Conservation (phyloP, 805 yeast genomes). For the Wickerhamiella qilinensis region DNA sequence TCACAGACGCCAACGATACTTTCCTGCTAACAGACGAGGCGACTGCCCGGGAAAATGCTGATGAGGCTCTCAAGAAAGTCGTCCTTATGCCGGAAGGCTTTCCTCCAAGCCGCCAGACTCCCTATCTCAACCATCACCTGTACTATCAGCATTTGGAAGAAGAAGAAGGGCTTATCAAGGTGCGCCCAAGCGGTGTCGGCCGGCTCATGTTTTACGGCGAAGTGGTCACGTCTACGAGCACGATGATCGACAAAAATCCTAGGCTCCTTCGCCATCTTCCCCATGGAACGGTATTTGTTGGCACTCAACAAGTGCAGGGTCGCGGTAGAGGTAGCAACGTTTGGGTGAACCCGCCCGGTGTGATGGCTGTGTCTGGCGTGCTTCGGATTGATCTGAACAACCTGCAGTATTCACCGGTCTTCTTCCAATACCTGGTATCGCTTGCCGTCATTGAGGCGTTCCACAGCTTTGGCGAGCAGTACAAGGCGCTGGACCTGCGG, state of each 20-base stretch:
- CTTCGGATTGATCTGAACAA: slow-evolving; percentile 37
- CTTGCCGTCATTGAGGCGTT: slow-evolving; percentile 73
- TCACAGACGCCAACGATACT: slow-evolving; percentile 40
- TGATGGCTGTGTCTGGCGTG: slow-evolving; percentile 64
- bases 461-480: slow-evolving; percentile 44
- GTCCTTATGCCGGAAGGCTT: slow-evolving; percentile 28
- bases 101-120: slow-evolving; percentile 43
- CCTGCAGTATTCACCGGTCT: slow-evolving; percentile 47
- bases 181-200: slow-evolving; percentile 30
- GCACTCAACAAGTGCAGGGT: slow-evolving; percentile 77
- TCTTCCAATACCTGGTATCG: slow-evolving; percentile 72
- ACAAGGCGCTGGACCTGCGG: slow-evolving; percentile 58
- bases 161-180: slow-evolving; percentile 11
- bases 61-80: slow-evolving; percentile 40
- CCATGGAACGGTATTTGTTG: slow-evolving; percentile 49
- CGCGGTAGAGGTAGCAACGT: slow-evolving; percentile 88
- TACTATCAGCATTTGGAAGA: slow-evolving; percentile 34
- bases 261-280: slow-evolving; percentile 44
- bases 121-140: slow-evolving; percentile 48
- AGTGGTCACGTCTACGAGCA: slow-evolving; percentile 76
- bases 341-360: slow-evolving; percentile 93
- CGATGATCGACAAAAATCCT: slow-evolving; percentile 60
- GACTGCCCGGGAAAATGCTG: slow-evolving; percentile 15
- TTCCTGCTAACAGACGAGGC: slow-evolving; percentile 24
- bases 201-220: slow-evolving; percentile 60